Percentiles rank a stretch among this genome's conserved stretches.
Conservation (phyloP, 2,329 filamentous ascomycete genomes). For the Bipolaris zeicola region DNA sequence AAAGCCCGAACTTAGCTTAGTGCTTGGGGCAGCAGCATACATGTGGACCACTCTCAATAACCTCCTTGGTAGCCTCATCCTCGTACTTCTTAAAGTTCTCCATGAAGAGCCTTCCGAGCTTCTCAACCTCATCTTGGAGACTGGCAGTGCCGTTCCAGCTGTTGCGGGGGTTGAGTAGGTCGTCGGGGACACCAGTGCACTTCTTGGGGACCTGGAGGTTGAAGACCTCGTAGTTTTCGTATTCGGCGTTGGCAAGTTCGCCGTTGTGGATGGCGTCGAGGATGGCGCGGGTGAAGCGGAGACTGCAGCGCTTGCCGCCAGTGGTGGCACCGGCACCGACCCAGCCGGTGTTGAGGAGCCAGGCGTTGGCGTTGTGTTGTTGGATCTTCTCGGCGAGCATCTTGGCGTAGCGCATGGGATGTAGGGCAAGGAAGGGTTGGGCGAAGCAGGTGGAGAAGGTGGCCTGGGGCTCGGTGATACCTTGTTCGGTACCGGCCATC, state of each 20-base stretch:
- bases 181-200: slow-evolving; percentile 85
- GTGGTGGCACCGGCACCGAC: slow-evolving; percentile 89
- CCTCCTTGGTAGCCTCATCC: slow-evolving; percentile 67
- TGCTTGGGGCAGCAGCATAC: slow-evolving; percentile 49
- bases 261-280: slow-evolving; percentile 97
- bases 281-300: slow-evolving; percentile 98
- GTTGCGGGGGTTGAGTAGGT: slow-evolving; percentile 92
- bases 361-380: slow-evolving; percentile 91
- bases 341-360: slow-evolving; percentile 98
- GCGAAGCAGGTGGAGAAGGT: slow-evolving; percentile 99
- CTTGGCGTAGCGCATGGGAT: slow-evolving; percentile 98
- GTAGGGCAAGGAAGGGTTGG: slow-evolving; percentile 96
- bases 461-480: slow-evolving; percentile 94
- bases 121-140: slow-evolving; percentile 87
- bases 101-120: slow-evolving; percentile 86
- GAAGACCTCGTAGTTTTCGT: slow-evolving; percentile 95
- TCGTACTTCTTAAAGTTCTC: slow-evolving; percentile 99
- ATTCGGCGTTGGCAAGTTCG: slow-evolving; percentile 89
- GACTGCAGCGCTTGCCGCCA: slow-evolving; percentile 89
- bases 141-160: slow-evolving; percentile 85
- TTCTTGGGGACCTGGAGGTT: slow-evolving; percentile 94
- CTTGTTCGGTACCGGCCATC: slow-evolving; percentile 99
- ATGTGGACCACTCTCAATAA: slow-evolving; percentile 54
- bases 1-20: slow-evolving; percentile 6
- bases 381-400: slow-evolving; percentile 99